Base-by-base conservation (phyloP, 169 alveolate species). In the Eimeria brunetti region DNA sequence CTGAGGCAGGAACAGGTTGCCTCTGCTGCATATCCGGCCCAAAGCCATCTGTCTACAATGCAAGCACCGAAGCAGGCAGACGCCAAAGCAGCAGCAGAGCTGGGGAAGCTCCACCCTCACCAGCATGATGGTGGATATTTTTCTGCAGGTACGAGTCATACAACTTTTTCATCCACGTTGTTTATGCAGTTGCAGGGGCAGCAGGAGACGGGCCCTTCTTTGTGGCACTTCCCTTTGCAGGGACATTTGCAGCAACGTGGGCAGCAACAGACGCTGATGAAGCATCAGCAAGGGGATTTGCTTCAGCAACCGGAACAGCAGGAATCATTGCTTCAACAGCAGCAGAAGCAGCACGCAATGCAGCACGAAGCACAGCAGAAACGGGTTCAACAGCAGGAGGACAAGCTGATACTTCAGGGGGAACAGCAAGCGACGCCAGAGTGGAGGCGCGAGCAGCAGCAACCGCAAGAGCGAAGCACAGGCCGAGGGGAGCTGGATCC, bases 261-360 rank as follows among this genome's bases (percentile, higher is more conserved):
- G 12, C 51, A 73, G 83, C 0, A 1, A 33, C 18, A 73, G 46
- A 33, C 9, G 8, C 30, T n/a, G 49, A 88, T 24, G 88, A 94
- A 67, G 75, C 96, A 5, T 90, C 94, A 11, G 96, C 96, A 46
- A 94, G n/a, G 46, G 85, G 69, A 0, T 94, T 88, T 71, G 84
- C n/a, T 78, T n/a, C 78, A 0, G 94, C 94, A 36, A 51, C 62
- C 1, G 58, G 96, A 33, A 38, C 76, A 30, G 30, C 85, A 86
- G 71, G 38, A 94, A 67, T 51, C 41, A 20, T 84, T 94, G 96
- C 88, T 86, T 94, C 73, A 86, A 38, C 53, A 71, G 95, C 12
- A 75, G 36, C 8, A 3, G 58, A 11, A 78, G 46, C 69, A 81
- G 69, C 73, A 27, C 7, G 0, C 5, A 30, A 12, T 24, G 12